A percentile compares a stretch with the other conserved stretches of the same genome.
Conservation (phyloP, 2,329 filamentous ascomycete species). For the Helotiales sp. region DNA sequence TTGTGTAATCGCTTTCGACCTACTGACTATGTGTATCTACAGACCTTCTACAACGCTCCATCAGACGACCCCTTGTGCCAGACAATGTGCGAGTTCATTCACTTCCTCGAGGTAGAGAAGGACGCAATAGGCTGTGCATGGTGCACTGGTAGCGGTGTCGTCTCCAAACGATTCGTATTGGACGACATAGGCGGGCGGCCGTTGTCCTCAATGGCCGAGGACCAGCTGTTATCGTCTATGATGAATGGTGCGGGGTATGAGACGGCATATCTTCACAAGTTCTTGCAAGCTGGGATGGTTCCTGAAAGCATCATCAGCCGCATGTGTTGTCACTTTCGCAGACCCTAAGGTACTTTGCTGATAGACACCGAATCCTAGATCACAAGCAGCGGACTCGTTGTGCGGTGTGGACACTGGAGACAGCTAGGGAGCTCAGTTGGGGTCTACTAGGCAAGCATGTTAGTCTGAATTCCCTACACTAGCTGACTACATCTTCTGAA, state of each 20-base stretch:
- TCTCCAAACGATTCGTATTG: background rate
- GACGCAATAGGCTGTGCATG: background rate
- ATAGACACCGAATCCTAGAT: too few species aligned
- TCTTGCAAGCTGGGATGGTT: too few species aligned
- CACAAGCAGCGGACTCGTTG: too few species aligned
- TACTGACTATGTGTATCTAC: background rate
- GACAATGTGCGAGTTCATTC: background rate
- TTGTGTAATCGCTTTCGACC: background rate
- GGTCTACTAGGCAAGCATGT: too few species aligned
- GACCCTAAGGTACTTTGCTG: too few species aligned
- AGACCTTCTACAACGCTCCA: background rate
- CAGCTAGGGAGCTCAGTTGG: too few species aligned
- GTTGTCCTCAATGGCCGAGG: background rate
- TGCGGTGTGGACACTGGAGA: too few species aligned
- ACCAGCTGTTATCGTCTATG: background rate
- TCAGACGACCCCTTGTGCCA: background rate
- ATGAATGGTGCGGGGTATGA: background rate
- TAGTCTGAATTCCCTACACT: too few species aligned
- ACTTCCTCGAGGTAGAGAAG: background rate
- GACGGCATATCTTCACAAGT: background rate
- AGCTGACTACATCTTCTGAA: too few species aligned
- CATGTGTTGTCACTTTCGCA: too few species aligned
- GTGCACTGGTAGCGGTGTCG: background rate
- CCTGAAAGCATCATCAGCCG: too few species aligned
- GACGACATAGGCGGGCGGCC: background rate